These are phyloP conservation scores for Plantago coronopus DNA, from an alignment of 305 asterid species.

Conservation along the genomic window DNA sequence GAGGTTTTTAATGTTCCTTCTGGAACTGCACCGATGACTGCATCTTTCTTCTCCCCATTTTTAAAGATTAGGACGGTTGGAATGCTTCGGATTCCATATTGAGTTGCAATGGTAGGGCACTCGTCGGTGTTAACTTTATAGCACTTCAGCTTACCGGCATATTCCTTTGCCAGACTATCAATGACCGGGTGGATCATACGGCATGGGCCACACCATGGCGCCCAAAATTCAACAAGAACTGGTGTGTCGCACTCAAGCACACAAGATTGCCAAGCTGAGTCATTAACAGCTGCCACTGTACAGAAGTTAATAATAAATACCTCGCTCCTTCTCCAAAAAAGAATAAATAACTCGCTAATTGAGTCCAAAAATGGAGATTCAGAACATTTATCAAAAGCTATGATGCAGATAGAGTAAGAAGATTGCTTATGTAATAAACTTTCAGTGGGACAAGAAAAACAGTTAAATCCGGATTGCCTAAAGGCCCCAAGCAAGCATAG, in stretches of 20 bases:
- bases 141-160: slow-evolving; percentile 66
- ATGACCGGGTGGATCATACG: slow-evolving; percentile 81
- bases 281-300: slow-evolving; percentile 58
- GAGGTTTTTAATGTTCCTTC: slow-evolving; percentile 56
- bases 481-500: neutral
- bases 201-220: slow-evolving; percentile 98
- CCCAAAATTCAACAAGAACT: slow-evolving; percentile 93
- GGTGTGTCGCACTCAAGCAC: slow-evolving; percentile 51
- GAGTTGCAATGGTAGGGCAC: slow-evolving; percentile 64
- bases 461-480: neutral
- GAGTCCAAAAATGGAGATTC: neutral
- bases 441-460: neutral
- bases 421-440: neutral
- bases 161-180: slow-evolving; percentile 66
- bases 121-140: slow-evolving; percentile 88
- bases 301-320: slow-evolving; percentile 19
- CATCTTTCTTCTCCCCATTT: slow-evolving; percentile 80
- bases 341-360: slow-evolving; percentile 4
- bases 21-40: slow-evolving; percentile 88
- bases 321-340: too few relatives aligned
- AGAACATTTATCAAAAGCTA: neutral
- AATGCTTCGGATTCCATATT: slow-evolving; percentile 83
- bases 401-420: neutral
- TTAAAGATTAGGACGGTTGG: slow-evolving; percentile 82
- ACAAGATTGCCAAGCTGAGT: slow-evolving; percentile 48